A percentile compares a stretch with the other conserved stretches of the same genome.
Conservation (phyloP, 2,329 filamentous ascomycete species). For the Fusarium keratoplasticum region DNA sequence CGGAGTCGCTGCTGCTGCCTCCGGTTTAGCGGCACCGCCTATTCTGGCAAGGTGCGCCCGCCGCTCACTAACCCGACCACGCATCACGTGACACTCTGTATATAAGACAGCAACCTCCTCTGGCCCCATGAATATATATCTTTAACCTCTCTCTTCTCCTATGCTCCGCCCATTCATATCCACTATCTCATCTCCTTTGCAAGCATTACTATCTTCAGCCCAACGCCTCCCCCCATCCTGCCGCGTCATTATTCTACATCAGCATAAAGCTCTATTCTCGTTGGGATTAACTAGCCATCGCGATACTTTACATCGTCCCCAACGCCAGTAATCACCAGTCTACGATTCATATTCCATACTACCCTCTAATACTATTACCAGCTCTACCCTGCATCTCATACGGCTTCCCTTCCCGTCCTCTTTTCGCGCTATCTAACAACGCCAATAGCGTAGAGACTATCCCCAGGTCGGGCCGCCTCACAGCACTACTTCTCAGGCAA, state of each 20-base stretch:
- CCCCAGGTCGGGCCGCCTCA: too few species aligned
- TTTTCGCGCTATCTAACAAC: too few species aligned
- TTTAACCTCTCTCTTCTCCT: conserved; percentile 10
- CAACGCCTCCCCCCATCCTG: background rate
- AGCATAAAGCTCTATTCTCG: too few species aligned
- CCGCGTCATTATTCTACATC: too few species aligned
- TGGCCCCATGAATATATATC: conserved; percentile 9
- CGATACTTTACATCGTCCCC: too few species aligned
- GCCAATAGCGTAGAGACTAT: background rate
- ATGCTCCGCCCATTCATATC: background rate
- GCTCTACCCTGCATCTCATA: too few species aligned
- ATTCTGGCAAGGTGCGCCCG: conserved; percentile 7
- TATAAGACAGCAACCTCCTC: conserved; percentile 11
- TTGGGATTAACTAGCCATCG: too few species aligned
- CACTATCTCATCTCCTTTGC: background rate
- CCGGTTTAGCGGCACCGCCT: conserved; percentile 7
- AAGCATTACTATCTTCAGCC: background rate
- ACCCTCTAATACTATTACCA: too few species aligned
- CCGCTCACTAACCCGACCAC: background rate
- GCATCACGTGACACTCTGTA: conserved; percentile 9
- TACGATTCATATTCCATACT: too few species aligned
- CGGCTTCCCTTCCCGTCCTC: too few species aligned
- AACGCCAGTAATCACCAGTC: too few species aligned
- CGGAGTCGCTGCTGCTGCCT: conserved; percentile 2
- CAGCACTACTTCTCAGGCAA: too few species aligned